These are phyloP conservation scores for Celoporthe dispersa DNA, from an alignment of 2,329 filamentous ascomycete species.

Conservation along the genomic window DNA sequence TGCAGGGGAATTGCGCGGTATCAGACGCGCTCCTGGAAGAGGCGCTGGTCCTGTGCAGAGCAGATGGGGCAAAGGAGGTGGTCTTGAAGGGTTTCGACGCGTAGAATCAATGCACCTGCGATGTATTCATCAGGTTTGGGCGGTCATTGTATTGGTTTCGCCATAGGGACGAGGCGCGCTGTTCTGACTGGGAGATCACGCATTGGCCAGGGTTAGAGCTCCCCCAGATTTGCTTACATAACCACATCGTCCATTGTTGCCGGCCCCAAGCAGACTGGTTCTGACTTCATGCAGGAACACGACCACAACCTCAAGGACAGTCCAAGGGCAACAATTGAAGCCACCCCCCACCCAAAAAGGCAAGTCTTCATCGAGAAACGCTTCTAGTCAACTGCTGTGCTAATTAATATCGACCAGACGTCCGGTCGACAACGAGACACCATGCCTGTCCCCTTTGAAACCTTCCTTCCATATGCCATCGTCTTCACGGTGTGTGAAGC, in stretches of 20 bases:
- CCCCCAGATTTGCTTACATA: background rate
- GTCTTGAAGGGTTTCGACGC: background rate
- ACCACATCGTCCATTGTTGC: background rate
- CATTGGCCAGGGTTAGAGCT: conserved; percentile 10
- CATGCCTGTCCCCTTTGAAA: conserved; percentile 69
- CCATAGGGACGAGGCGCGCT: background rate
- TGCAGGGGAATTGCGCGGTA: conserved; percentile 16
- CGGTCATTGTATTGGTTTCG: background rate
- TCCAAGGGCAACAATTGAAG: conserved; percentile 12
- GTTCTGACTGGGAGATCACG: background rate
- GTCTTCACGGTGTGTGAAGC: conserved; percentile 59
- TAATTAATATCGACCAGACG: conserved; percentile 31
- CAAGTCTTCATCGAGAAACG: background rate
- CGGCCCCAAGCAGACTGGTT: conserved; percentile 9
- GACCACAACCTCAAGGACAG: background rate
- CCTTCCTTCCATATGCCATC: conserved; percentile 68
- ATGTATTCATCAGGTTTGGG: background rate
- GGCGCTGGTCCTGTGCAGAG: background rate
- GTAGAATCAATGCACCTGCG: background rate
- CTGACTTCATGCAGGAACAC: background rate
- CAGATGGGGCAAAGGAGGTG: background rate
- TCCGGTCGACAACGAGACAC: conserved; percentile 34
- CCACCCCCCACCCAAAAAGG: conserved; percentile 3
- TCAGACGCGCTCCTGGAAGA: conserved; percentile 18
- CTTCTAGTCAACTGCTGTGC: background rate